A percentile compares a stretch with the other conserved stretches of the same genome.
These are phyloP conservation scores for Cyphellophora europaea DNA, from an alignment of 2,329 filamentous ascomycete genomes.

Conservation along the genomic window DNA sequence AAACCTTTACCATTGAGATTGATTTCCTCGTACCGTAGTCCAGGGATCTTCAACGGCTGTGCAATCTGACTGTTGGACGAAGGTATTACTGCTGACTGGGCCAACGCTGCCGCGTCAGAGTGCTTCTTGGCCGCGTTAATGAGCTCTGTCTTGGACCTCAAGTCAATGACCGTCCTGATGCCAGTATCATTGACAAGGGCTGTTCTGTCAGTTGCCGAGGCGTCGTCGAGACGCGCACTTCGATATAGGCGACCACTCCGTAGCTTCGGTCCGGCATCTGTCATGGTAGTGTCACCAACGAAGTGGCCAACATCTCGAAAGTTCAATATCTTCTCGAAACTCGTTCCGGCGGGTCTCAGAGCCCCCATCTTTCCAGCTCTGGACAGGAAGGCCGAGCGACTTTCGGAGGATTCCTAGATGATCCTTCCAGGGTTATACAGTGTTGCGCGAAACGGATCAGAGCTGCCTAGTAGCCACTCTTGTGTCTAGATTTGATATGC, in stretches of 20 bases:
- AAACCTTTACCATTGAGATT: slow-evolving; percentile 66
- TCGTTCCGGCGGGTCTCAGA: no score
- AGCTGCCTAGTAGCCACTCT: no score
- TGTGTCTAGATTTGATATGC: no score
- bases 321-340: slow-evolving; percentile 59
- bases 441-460: no score
- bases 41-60: slow-evolving; percentile 53
- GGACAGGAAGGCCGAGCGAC: no score
- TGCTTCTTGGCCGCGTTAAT: slow-evolving; percentile 57
- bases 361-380: no score
- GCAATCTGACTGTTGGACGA: slow-evolving; percentile 43
- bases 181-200: slow-evolving; percentile 50
- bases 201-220: slow-evolving; percentile 54
- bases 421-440: no score
- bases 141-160: slow-evolving; percentile 73
- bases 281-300: slow-evolving; percentile 43
- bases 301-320: slow-evolving; percentile 67
- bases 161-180: slow-evolving; percentile 66
- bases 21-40: slow-evolving; percentile 55
- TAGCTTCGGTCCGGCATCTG: slow-evolving; percentile 28
- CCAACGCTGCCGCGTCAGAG: slow-evolving; percentile 28
- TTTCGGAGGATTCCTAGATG: no score
- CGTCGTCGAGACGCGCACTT: slow-evolving; percentile 63
- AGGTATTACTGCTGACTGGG: slow-evolving; percentile 31
- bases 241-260: slow-evolving; percentile 58